A percentile compares a stretch with the other conserved stretches of the same genome.
Conservation (phyloP, 345 rosid species). For the Eucalyptus pauciflora region DNA sequence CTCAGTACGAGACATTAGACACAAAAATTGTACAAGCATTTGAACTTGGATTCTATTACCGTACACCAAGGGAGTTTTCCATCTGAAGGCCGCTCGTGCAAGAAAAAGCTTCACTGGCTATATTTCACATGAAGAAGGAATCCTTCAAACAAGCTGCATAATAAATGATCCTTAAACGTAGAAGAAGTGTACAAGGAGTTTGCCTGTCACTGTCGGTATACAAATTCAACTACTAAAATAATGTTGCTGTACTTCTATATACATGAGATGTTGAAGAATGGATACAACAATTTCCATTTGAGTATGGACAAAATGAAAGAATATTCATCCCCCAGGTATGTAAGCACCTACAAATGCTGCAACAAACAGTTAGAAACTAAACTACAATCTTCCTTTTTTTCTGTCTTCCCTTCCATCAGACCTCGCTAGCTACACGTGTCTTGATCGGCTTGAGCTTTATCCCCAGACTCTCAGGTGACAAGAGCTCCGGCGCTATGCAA, state of each 20-base stretch:
- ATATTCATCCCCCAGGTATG: neutral
- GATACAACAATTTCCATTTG: neutral
- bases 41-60: neutral
- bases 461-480: constrained; percentile 49
- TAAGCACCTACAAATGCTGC: neutral
- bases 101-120: neutral
- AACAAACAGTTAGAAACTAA: neutral
- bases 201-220: neutral
- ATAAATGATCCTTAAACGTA: neutral
- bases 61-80: neutral
- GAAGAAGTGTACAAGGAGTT: neutral
- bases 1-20: neutral
- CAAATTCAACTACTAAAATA: neutral
- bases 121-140: neutral
- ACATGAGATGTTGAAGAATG: neutral
- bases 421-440: constrained; percentile 18
- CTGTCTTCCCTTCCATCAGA: neutral
- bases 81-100: neutral
- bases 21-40: neutral
- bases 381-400: neutral
- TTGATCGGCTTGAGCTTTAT: constrained; percentile 63
- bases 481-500: constrained; percentile 48
- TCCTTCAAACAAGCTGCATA: neutral
- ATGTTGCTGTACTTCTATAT: neutral
- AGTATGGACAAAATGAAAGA: neutral